A percentile compares a stretch with the other conserved stretches of the same genome.
Conservation (phyloP, 352 stramenopile species). For the Phytophthora capsici region DNA sequence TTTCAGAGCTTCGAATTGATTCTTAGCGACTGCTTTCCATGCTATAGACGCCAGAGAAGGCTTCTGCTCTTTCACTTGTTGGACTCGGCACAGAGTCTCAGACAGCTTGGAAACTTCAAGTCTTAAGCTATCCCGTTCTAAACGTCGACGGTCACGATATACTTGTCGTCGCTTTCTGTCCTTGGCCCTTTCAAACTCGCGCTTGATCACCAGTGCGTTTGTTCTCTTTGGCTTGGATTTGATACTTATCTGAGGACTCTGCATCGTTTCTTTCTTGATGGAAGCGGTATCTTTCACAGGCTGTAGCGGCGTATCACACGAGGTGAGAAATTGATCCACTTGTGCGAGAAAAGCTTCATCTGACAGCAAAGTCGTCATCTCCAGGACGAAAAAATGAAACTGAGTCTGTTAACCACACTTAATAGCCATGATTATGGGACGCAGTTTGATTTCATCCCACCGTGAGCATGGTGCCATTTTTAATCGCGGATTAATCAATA, state of each 20-base stretch:
- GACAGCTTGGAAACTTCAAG: neutral
- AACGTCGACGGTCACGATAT: neutral
- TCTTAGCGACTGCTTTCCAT: neutral
- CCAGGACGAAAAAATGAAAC: neutral
- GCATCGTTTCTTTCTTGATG: neutral
- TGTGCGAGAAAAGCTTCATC: constrained; percentile 3
- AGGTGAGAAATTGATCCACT: neutral
- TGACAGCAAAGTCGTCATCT: constrained; percentile 1
- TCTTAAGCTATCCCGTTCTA: neutral
- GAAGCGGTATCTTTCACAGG: neutral
- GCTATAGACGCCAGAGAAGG: neutral
- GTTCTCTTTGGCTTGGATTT: neutral
- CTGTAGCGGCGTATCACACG: neutral
- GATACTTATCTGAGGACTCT: neutral
- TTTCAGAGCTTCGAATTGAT: neutral
- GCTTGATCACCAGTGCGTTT: neutral
- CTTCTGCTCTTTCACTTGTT: too few species aligned
- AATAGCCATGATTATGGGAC: neutral
- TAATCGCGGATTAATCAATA: too few species aligned
- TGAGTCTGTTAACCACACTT: neutral
- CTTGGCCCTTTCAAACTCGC: constrained; percentile 1
- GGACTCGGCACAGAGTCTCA: too few species aligned
- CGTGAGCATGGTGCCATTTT: neutral
- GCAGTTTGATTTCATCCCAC: neutral
- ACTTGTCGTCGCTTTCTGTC: neutral